phyloP scores from a whole-genome alignment of 139 green algal species.

The Choricystis sp. region DNA sequence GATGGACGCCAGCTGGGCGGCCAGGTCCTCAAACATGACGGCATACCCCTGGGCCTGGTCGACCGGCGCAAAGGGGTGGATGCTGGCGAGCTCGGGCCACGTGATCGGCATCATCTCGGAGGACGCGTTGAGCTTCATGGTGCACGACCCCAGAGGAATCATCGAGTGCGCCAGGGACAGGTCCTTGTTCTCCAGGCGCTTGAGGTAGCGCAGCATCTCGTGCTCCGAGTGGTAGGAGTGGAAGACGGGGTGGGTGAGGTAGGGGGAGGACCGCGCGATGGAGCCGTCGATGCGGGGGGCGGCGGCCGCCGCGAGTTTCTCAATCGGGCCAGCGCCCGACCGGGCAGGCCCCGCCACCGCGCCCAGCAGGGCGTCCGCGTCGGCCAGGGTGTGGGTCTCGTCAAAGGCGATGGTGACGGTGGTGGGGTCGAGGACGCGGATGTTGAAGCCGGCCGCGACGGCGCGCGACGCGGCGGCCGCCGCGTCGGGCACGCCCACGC shows the following conservation, averaged over 20 bases:
- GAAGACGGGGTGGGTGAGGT: constrained; percentile 77
- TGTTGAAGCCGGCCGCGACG: constrained; percentile 47
- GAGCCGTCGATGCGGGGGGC: constrained; percentile 10
- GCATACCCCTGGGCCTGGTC: constrained; percentile 80
- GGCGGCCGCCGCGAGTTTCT: neutral
- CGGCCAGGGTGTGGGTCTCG: constrained; percentile 76
- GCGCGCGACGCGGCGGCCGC: constrained; percentile 13
- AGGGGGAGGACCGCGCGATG: constrained; percentile 42
- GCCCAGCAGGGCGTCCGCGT: constrained; percentile 78
- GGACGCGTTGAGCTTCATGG: constrained; percentile 99
- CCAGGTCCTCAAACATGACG: constrained; percentile 92
- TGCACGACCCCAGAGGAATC: constrained; percentile 96
- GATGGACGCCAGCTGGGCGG: constrained; percentile 80
- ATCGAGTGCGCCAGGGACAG: constrained; percentile 90
- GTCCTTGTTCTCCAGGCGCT: constrained; percentile 92
- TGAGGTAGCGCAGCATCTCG: constrained; percentile 90
- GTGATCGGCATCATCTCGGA: constrained; percentile 95
- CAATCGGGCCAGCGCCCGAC: neutral
- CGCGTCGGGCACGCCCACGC: constrained; percentile 30
- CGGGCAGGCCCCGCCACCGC: constrained; percentile 60
- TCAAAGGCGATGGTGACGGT: constrained; percentile 71
- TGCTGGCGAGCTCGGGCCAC: constrained; percentile 88
- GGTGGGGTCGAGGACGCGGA: constrained; percentile 56
- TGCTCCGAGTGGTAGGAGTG: constrained; percentile 88
- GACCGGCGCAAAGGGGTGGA: constrained; percentile 87